Evolutionary conservation across 306 rosid genomes (phyloP), one percentile per base, ranked within the genome.

Genomic region (Cucumis melo): DNA sequence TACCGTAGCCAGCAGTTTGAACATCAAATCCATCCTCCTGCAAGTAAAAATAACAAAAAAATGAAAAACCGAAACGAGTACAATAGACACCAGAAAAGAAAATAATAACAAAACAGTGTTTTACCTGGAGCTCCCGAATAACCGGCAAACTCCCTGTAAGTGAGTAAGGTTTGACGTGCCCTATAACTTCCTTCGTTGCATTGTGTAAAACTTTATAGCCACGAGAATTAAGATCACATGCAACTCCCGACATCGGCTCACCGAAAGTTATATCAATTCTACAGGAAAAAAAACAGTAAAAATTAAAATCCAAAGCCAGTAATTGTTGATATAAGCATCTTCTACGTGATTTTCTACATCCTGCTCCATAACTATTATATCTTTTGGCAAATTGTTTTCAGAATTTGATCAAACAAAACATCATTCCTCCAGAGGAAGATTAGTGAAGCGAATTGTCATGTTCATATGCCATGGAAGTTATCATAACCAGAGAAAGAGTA

Each of bases 21-120:
- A 94, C 99, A 81, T 94, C 98, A 70, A 90, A 94, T 29, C 99
- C 99, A 74, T 86, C 96, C 19, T 90, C 96, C 99, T 92, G 78
- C 63, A 79, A 39, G 85, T 66, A 58, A 80, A 55, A 39, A 34
- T 53, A 51, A 27, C 55, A 72, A 62, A 27, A 51, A 27, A 21
- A 38, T 62, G 78, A 38, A 67, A 75, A 42, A 23, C 50, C 16
- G 4, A 7, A 53, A 60, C 20, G 9, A 32, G 67, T 7, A 8
- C 5, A 12, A 38, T 19, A 21, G 10, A 48, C 34, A 46, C 38
- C 20, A 61, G 23, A 10, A 44, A 20, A 50, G 64, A 72, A 57
- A 59, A 13, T 14, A 44, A 36, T n/a, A 27, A 15, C 5, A 10
- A 20, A 32, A 51, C 20, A 19, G 29, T 32, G 63, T 34, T 55